phyloP scores from a whole-genome alignment of 2,329 filamentous ascomycete genomes.

The Ceratocystis smalleyi region DNA sequence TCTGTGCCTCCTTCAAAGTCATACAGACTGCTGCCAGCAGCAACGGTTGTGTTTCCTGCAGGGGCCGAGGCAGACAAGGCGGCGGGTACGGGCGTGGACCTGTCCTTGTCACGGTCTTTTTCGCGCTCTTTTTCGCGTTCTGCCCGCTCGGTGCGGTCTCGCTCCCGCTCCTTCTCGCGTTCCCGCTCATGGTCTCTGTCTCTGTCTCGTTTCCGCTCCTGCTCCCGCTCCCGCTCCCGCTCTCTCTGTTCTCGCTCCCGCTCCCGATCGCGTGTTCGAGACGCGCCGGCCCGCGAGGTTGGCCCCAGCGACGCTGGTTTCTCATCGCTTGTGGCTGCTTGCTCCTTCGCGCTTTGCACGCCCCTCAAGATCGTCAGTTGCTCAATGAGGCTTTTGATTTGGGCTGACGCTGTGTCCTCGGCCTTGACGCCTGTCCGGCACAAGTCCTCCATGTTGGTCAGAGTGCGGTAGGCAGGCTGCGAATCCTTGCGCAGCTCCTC shows the following conservation, averaged over 20 bases:
- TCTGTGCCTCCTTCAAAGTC: slow-evolving; percentile 32
- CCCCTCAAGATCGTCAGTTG: slow-evolving; percentile 30
- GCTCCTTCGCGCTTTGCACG: slow-evolving; percentile 31
- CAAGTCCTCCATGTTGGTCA: slow-evolving; percentile 30
- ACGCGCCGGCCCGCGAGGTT: slow-evolving; percentile 6
- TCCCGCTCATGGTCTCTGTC: slow-evolving; percentile 6
- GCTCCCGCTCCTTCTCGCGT: slow-evolving; percentile 2
- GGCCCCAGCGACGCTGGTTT: not conserved
- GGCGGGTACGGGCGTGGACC: slow-evolving; percentile 15
- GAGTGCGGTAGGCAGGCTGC: slow-evolving; percentile 19
- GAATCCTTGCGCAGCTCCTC: slow-evolving; percentile 27
- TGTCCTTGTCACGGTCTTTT: slow-evolving; percentile 19
- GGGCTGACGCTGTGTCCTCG: slow-evolving; percentile 26
- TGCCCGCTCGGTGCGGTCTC: not conserved
- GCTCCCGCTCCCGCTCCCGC: slow-evolving; percentile 8
- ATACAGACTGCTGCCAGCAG: slow-evolving; percentile 23
- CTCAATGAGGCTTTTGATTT: slow-evolving; percentile 28
- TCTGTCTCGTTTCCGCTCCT: not conserved
- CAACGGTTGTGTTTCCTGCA: not conserved
- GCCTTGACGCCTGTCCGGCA: slow-evolving; percentile 30
- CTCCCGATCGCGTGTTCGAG: slow-evolving; percentile 15
- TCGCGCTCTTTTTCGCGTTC: slow-evolving; percentile 19
- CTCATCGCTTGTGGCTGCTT: slow-evolving; percentile 19
- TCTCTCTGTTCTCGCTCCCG: slow-evolving; percentile 10
- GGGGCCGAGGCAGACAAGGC: not conserved